Evolutionary conservation across 345 rosid species (phyloP).

Genomic region (Citrus mangshanensis): DNA sequence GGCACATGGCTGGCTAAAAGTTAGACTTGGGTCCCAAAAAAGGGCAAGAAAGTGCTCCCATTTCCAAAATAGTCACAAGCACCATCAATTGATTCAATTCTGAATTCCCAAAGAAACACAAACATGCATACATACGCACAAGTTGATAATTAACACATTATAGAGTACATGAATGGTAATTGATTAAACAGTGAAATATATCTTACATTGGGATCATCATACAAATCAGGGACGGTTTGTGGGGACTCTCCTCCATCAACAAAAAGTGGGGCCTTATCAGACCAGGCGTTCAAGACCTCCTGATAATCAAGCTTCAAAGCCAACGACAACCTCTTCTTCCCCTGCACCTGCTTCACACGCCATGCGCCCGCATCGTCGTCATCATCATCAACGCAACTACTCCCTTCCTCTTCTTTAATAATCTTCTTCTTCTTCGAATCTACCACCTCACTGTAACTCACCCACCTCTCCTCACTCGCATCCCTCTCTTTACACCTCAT

Average conservation of each 20-base stretch:
- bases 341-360: constrained; percentile 16
- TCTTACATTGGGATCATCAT: constrained; percentile 45
- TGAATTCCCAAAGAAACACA: neutral
- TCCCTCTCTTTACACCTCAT: constrained; percentile 61
- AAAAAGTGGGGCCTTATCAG: constrained; percentile 70
- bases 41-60: neutral
- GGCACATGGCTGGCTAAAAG: too few relatives aligned
- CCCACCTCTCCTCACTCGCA: constrained; percentile 73
- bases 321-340: constrained; percentile 26
- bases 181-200: neutral
- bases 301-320: constrained; percentile 82
- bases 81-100: neutral
- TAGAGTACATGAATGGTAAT: neutral
- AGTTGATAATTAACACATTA: too few relatives aligned
- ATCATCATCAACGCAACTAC: constrained; percentile 29
- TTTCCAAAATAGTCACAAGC: neutral
- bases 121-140: neutral
- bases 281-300: constrained; percentile 81
- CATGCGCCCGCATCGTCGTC: constrained; percentile 18
- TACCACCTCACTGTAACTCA: constrained; percentile 72
- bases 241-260: constrained; percentile 48
- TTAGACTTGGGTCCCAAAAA: neutral
- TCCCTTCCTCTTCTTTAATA: constrained; percentile 61
- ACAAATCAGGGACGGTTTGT: constrained; percentile 75
- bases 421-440: constrained; percentile 41